phyloP scores from a whole-genome alignment of 2,329 filamentous ascomycete genomes.

The Ascochyta viciae-villosae region DNA sequence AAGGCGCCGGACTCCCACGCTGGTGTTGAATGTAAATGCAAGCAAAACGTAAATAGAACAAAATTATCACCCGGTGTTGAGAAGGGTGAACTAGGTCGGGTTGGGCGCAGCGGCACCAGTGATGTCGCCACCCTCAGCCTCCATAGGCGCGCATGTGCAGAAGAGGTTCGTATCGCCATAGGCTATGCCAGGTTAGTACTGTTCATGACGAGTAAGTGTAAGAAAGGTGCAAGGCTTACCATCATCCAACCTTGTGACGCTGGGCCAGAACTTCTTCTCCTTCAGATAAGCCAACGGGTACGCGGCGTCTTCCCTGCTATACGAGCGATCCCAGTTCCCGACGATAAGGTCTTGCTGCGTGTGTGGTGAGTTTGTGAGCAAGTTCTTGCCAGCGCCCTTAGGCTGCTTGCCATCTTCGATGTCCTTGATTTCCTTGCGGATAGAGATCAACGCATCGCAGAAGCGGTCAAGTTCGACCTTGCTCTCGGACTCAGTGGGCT shows the following conservation, averaged over 20 bases:
- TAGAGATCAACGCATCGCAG: slow-evolving; percentile 86
- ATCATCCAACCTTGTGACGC: slow-evolving; percentile 85
- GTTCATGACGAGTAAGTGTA: too few relatives aligned
- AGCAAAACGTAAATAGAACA: slow-evolving; percentile 5
- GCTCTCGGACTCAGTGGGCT: slow-evolving; percentile 92
- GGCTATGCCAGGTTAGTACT: slow-evolving; percentile 58
- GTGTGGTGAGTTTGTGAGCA: slow-evolving; percentile 90
- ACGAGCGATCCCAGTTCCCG: slow-evolving; percentile 81
- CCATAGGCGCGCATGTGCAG: slow-evolving; percentile 90
- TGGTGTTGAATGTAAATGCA: slow-evolving; percentile 22
- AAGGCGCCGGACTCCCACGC: slow-evolving; percentile 21
- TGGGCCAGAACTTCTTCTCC: slow-evolving; percentile 99
- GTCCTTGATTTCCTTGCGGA: slow-evolving; percentile 82
- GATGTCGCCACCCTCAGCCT: slow-evolving; percentile 49
- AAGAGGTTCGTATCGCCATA: slow-evolving; percentile 93
- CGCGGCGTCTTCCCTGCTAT: slow-evolving; percentile 81
- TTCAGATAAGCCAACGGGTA: slow-evolving; percentile 83
- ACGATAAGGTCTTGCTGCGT: slow-evolving; percentile 79
- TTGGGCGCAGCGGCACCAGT: slow-evolving; percentile 44
- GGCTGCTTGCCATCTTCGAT: slow-evolving; percentile 82
- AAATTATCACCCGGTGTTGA: slow-evolving; percentile 9
- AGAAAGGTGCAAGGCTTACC: slow-evolving; percentile 60
- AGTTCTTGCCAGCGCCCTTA: slow-evolving; percentile 69
- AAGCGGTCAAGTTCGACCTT: slow-evolving; percentile 94
- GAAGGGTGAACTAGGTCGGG: slow-evolving; percentile 33